These are phyloP conservation scores for Aspergillus unguis DNA, from an alignment of 2,329 filamentous ascomycete genomes.

Conservation along the genomic window DNA sequence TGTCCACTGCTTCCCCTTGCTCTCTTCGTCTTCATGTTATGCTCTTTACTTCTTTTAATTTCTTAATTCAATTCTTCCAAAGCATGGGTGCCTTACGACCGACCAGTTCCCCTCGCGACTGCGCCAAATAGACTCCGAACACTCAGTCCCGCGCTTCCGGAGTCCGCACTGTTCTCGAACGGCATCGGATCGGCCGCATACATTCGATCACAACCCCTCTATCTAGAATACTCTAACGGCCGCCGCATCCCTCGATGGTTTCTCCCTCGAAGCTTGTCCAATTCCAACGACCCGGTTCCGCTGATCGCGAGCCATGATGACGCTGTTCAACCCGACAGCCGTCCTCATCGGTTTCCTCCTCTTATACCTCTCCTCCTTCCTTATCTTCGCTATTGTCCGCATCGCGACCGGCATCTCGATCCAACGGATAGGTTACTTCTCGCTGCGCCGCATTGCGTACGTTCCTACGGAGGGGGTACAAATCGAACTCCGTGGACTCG, in stretches of 20 bases:
- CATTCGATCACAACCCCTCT: neutral
- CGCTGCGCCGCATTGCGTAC: conserved; percentile 84
- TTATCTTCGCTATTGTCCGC: conserved; percentile 87
- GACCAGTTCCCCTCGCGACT: conserved; percentile 11
- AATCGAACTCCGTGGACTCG: conserved; percentile 84
- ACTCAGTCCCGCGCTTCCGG: neutral
- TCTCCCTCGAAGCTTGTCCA: conserved; percentile 13
- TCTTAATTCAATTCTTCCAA: neutral
- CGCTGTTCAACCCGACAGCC: conserved; percentile 65
- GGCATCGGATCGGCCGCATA: neutral
- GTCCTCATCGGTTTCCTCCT: conserved; percentile 81
- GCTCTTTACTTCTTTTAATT: conserved; percentile 4
- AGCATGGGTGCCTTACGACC: conserved; percentile 21
- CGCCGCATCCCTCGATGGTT: conserved; percentile 20
- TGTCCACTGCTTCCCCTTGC: neutral
- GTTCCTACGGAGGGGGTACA: conserved; percentile 83
- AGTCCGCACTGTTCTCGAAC: conserved; percentile 8
- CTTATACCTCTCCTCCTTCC: conserved; percentile 85
- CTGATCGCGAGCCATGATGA: conserved; percentile 42
- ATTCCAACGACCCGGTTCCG: conserved; percentile 26
- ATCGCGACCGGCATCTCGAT: conserved; percentile 93
- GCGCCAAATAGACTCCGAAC: conserved; percentile 23
- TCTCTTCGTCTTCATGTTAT: neutral
- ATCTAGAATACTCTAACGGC: neutral
- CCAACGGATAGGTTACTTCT: conserved; percentile 89